phyloP scores from a whole-genome alignment of 2,329 filamentous ascomycete genomes.

The Sporothrix pallida region DNA sequence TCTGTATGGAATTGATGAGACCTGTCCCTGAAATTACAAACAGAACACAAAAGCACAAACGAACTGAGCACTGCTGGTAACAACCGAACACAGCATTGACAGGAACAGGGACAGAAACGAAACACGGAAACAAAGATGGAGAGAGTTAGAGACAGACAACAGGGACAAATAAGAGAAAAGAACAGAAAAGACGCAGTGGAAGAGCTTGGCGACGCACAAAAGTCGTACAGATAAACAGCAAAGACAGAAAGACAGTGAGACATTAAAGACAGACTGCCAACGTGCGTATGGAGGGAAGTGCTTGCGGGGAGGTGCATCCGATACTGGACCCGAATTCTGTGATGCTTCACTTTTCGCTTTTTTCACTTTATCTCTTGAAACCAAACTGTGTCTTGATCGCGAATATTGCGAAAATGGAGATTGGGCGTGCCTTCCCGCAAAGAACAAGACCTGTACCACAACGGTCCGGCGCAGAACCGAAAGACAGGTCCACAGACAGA shows the following conservation, averaged over 20 bases:
- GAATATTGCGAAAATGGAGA: neutral
- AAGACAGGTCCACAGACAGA: constrained; percentile 11
- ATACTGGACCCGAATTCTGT: too few relatives aligned
- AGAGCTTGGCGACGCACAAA: neutral
- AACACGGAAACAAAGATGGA: neutral
- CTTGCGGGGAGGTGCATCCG: constrained; percentile 16
- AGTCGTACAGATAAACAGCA: neutral
- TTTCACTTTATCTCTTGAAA: neutral
- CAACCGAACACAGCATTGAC: neutral
- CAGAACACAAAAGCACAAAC: constrained; percentile 11
- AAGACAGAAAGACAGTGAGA: neutral
- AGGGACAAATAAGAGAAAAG: neutral
- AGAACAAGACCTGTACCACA: constrained; percentile 1
- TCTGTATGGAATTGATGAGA: neutral
- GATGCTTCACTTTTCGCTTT: neutral
- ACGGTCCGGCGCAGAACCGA: constrained; percentile 18
- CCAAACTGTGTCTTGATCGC: neutral
- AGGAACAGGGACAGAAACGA: neutral
- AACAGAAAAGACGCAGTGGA: neutral
- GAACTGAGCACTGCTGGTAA: neutral
- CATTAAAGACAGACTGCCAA: neutral
- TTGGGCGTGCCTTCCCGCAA: neutral
- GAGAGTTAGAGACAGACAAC: too few relatives aligned
- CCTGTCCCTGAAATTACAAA: constrained; percentile 2
- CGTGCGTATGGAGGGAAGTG: constrained; percentile 11